phyloP scores from a whole-genome alignment of 108 stramenopile species.

The Mediolabrus comicus region DNA sequence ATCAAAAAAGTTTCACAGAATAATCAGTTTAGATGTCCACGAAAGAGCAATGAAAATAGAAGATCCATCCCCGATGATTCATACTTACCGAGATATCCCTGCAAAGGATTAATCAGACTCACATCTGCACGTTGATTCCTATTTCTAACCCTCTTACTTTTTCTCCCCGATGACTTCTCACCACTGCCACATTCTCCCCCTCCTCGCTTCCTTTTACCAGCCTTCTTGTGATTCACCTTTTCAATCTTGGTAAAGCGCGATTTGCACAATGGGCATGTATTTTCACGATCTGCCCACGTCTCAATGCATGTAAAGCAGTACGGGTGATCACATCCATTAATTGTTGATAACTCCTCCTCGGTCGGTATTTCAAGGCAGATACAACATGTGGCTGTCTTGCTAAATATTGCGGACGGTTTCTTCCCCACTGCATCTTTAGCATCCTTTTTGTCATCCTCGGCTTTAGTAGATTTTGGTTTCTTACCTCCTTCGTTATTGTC shows the following conservation, averaged over 20 bases:
- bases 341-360: constrained; percentile 49
- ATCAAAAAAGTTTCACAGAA: not conserved
- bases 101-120: constrained; percentile 16
- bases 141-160: constrained; percentile 64
- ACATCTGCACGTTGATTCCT: constrained; percentile 67
- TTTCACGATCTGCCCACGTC: constrained; percentile 85
- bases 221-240: constrained; percentile 46
- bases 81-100: constrained; percentile 39
- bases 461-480: not conserved
- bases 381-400: constrained; percentile 48
- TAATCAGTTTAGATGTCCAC: not conserved
- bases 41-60: not conserved
- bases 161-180: constrained; percentile 23
- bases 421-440: not conserved
- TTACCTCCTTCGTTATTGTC: not conserved
- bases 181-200: constrained; percentile 3
- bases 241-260: constrained; percentile 75
- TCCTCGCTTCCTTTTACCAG: constrained; percentile 1
- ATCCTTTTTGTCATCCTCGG: not conserved
- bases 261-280: constrained; percentile 90
- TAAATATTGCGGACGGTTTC: not conserved
- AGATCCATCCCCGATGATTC: too few relatives aligned
- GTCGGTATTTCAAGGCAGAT: constrained; percentile 78
- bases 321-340: constrained; percentile 76
- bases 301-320: constrained; percentile 89